Evolutionary conservation across 2,329 filamentous ascomycete genomes (phyloP), one percentile per base, ranked within the genome.

Genomic region (Aspergillus tamarii): DNA sequence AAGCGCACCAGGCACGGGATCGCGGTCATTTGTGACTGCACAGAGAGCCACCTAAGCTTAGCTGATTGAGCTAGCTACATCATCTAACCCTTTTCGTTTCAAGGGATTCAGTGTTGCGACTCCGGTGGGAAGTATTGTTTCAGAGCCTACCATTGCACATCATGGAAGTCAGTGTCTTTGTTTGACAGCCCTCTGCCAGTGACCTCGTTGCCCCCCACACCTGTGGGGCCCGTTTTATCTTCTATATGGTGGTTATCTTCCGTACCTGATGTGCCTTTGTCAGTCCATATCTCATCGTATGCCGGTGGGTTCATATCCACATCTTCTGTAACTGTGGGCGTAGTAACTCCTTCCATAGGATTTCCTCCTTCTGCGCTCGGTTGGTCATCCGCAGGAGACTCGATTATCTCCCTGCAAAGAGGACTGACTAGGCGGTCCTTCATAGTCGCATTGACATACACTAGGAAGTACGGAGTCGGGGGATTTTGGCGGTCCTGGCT

Each of bases 381-480:
- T 2, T 57, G 46, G 50, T 56, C 36, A 10, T 62, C 64, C 14
- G 67, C 21, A 16, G 66, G 59, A 9, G 48, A 30, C 32, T 75
- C 70, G 21, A 68, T 52, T 41, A 81, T 69, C n/a, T 84, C 77
- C 57, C 84, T 79, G 67, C 78, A 81, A n/a, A 89, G 83, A 3
- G 86, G 84, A 64, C 89, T 80, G 4, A 88, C 86, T 23, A 88
- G 74, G 16, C 86, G 77, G 52, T 87, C 82, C 71, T 88, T 89
- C 69, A 86, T 80, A 39, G 87, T 81, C 59, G 91, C 90, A 50
- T 86, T 84, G n/a, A 96, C 89, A 71, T 96, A 96, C 48, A 93
- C 92, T 26, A 95, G 84, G 74, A 91, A 93, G 74, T 93, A 93
- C 2, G 93, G 92, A 56, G 93, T 94, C 5, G 92, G 91, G 0